A percentile compares a stretch with the other conserved stretches of the same genome.
Conservation (phyloP, 208 protist genomes). For the Acanthamoeba lenticulata region DNA sequence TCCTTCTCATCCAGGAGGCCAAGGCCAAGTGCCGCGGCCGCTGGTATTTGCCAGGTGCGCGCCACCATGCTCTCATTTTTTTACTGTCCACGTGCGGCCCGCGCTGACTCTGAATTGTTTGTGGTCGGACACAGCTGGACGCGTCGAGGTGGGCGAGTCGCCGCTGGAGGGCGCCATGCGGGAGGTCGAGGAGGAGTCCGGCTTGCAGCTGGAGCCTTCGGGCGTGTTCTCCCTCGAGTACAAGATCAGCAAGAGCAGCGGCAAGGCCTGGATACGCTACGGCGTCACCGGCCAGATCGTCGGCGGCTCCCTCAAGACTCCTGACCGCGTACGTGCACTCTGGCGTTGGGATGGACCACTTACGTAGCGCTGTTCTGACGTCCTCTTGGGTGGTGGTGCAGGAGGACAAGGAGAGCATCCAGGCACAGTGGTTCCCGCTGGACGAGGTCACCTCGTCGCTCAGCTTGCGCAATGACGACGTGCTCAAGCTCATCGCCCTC, state of each 20-base stretch:
- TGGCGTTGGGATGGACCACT: background rate
- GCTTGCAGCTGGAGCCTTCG: background rate
- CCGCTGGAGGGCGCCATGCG: background rate
- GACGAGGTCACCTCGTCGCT: background rate
- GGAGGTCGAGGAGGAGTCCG: background rate
- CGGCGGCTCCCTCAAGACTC: constrained; percentile 18
- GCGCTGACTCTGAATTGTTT: background rate
- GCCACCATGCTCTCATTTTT: too few relatives aligned
- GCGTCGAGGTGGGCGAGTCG: constrained; percentile 12
- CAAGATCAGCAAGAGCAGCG: background rate
- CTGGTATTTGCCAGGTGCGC: constrained; percentile 9
- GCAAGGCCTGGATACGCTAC: background rate
- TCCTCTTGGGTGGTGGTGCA: background rate
- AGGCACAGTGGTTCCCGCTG: background rate
- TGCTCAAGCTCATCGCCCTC: background rate
- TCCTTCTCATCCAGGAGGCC: background rate
- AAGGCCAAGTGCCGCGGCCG: background rate
- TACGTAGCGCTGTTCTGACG: background rate
- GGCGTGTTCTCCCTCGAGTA: constrained; percentile 7
- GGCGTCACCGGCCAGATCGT: background rate
- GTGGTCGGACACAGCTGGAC: background rate
- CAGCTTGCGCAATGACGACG: background rate
- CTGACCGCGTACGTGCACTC: background rate
- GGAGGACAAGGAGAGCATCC: constrained; percentile 8
- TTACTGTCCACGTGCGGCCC: background rate